Evolutionary conservation across 495 filamentous ascomycete genomes (phyloP).

Genomic region (Cryomyces antarcticus): DNA sequence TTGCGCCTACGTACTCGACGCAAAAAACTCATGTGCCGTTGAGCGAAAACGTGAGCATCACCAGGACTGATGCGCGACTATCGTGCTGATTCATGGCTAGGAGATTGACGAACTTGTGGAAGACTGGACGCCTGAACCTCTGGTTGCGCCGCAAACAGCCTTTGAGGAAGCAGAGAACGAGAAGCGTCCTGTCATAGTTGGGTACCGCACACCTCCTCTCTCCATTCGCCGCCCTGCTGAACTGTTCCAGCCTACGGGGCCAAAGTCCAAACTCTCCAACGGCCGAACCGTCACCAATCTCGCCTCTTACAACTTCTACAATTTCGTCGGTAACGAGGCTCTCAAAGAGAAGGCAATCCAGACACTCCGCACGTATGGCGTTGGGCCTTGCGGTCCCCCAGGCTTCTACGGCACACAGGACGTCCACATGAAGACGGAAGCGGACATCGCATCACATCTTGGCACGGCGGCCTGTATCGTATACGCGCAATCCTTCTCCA

Average conservation of each 20-base stretch:
- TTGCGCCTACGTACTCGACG: slow-evolving; percentile 79
- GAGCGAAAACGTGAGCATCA: slow-evolving; percentile 46
- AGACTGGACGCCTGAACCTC: slow-evolving; percentile 88
- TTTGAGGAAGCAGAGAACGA: slow-evolving; percentile 70
- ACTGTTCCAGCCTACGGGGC: slow-evolving; percentile 50
- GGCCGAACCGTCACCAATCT: slow-evolving; percentile 83
- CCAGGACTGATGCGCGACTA: background rate
- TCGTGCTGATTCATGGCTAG: slow-evolving; percentile 14
- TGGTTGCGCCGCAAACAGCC: slow-evolving; percentile 49
- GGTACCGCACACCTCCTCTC: slow-evolving; percentile 29
- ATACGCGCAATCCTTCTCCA: slow-evolving; percentile 88
- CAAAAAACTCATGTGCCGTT: slow-evolving; percentile 68
- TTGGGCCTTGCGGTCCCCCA: slow-evolving; percentile 87
- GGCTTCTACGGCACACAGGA: slow-evolving; percentile 98
- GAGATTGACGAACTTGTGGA: slow-evolving; percentile 96
- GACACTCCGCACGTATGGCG: slow-evolving; percentile 83
- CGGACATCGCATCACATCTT: slow-evolving; percentile 75
- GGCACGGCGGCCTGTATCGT: slow-evolving; percentile 77
- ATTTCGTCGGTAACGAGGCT: slow-evolving; percentile 75
- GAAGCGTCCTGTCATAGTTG: slow-evolving; percentile 67
- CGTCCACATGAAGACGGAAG: slow-evolving; percentile 91
- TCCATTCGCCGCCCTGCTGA: background rate
- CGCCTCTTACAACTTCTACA: slow-evolving; percentile 90
- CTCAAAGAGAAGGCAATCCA: slow-evolving; percentile 89
- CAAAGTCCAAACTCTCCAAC: slow-evolving; percentile 71